These are phyloP conservation scores for Fusarium avenaceum DNA, from an alignment of 2,329 filamentous ascomycete genomes.

Conservation along the genomic window DNA sequence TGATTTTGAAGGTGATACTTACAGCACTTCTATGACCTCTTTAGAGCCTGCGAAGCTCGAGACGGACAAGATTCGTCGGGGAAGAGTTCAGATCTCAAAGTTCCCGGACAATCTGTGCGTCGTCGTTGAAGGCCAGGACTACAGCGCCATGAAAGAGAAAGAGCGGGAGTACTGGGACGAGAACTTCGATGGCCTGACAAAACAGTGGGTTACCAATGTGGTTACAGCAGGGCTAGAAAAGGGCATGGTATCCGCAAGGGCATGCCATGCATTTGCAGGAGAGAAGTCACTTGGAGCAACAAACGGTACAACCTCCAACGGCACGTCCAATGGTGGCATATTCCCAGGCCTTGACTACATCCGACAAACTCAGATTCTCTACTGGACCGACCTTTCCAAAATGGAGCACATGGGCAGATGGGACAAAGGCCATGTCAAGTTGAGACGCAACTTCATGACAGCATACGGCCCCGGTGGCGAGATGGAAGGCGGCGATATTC, in stretches of 20 bases:
- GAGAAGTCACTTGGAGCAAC: background rate
- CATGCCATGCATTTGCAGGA: constrained; percentile 13
- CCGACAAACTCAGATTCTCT: constrained; percentile 30
- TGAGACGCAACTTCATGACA: constrained; percentile 25
- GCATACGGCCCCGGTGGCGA: constrained; percentile 27
- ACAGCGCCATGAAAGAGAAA: background rate
- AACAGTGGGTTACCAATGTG: constrained; percentile 2
- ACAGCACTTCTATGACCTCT: background rate
- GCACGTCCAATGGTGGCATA: background rate
- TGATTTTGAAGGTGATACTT: background rate
- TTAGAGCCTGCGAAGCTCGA: too few species aligned
- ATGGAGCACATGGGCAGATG: constrained; percentile 38
- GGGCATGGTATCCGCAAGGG: background rate
- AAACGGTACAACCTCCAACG: background rate
- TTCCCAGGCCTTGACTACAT: constrained; percentile 22
- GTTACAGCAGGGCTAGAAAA: background rate
- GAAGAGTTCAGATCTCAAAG: background rate
- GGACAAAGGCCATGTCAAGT: constrained; percentile 38
- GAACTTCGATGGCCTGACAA: constrained; percentile 3
- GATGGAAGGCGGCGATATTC: constrained; percentile 19
- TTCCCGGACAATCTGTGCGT: constrained; percentile 3
- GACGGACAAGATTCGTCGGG: background rate
- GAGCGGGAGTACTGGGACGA: background rate
- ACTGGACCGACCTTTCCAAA: constrained; percentile 29
- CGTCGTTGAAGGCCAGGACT: constrained; percentile 1